Evolutionary conservation across 768 basidiomycete species (phyloP), one percentile per base, ranked within the genome.

Genomic region (Suillus lakei): DNA sequence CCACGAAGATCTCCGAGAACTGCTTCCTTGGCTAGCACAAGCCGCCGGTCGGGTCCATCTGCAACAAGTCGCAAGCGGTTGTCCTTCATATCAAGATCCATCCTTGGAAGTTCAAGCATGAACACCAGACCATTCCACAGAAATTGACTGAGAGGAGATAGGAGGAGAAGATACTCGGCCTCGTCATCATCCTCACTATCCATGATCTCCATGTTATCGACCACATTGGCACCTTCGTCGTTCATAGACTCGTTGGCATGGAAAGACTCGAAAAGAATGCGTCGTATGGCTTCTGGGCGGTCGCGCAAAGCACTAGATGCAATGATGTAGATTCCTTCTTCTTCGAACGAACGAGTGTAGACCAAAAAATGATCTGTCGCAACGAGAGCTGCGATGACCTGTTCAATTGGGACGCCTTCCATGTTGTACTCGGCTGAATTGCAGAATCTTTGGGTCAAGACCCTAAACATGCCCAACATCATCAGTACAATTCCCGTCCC

Each of bases 361-460:
- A 99, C 93, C 64, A 99, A 88, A 78, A 96, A 91, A 75, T 99
- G 96, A 68, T 93, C 95, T 8, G 94, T 90, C 38, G 90, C 87
- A 26, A 92, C 88, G 9, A 99, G 84, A 13, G 85, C 83, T 28
- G 88, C 81, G 62, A 99, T 91, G 76, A 97, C 92, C n/a, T 83
- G 82, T 60, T 92, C 91, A 64, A 96, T 80, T 50, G 90, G 83
- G 43, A 90, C 80, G 62, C 87, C 83, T 65, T 94, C 91, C 38
- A 98, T 83, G 65, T 82, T 86, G 72, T 96, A 98, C 75, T 98
- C 96, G 1, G 95, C 92, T 6, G 96, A 93, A 76, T 96, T 98
- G 72, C 92, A 92, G 80, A 96, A 96, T 55, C 94, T 88, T 70
- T 95, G 93, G 0, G 92, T 91, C 53, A 91, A 81, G 4, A 86